Evolutionary conservation across 2,329 filamentous ascomycete genomes (phyloP).

Genomic region (Didymosphaeria variabile): DNA sequence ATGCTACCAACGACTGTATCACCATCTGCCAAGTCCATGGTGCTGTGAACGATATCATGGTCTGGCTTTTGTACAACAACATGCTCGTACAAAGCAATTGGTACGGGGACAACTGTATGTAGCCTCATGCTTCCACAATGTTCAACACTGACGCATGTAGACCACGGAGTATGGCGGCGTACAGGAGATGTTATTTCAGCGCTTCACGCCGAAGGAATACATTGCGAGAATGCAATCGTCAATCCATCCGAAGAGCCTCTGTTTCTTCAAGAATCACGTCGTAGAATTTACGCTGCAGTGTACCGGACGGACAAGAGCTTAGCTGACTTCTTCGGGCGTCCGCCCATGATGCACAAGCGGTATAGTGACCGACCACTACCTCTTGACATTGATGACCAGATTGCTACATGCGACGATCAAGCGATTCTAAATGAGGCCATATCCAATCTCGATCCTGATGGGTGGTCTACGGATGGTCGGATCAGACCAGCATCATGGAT

Average conservation of each 20-base stretch:
- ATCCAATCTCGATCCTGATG: conserved; percentile 38
- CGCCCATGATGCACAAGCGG: conserved; percentile 45
- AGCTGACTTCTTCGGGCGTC: conserved; percentile 46
- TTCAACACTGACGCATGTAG: conserved; percentile 26
- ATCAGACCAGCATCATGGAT: conserved; percentile 40
- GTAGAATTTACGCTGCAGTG: conserved; percentile 38
- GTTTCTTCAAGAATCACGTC: conserved; percentile 43
- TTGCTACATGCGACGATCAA: conserved; percentile 35
- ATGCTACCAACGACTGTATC: conserved; percentile 48
- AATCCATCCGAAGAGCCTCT: conserved; percentile 38
- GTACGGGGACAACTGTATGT: conserved; percentile 48
- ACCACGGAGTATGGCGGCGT: conserved; percentile 47
- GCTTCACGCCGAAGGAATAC: conserved; percentile 45
- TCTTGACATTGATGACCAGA: conserved; percentile 43
- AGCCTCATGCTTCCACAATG: not conserved
- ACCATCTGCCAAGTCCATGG: conserved; percentile 46
- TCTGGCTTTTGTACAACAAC: conserved; percentile 44
- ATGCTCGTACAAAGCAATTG: conserved; percentile 44
- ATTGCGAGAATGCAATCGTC: conserved; percentile 34
- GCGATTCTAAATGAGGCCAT: conserved; percentile 36
- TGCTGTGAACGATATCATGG: conserved; percentile 49
- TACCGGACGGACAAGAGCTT: conserved; percentile 47
- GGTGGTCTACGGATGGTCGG: conserved; percentile 43
- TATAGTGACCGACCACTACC: conserved; percentile 44
- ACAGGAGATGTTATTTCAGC: conserved; percentile 41